phyloP scores from a whole-genome alignment of 164 flowering plant species.

The Piper longum region DNA sequence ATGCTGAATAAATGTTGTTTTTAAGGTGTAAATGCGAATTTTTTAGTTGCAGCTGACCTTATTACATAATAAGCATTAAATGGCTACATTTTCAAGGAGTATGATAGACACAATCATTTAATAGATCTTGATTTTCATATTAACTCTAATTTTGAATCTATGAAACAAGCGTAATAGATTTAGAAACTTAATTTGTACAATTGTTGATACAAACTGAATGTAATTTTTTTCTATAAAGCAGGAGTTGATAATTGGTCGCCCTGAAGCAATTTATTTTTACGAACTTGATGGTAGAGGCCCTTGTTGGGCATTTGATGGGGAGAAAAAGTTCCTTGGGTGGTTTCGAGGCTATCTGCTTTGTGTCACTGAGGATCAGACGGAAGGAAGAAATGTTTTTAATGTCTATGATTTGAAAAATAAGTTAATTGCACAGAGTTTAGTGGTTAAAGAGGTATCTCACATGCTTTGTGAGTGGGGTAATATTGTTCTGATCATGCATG shows the following conservation, averaged over 20 bases:
- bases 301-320: slow-evolving; percentile 99
- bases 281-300: slow-evolving; percentile 99
- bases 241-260: slow-evolving; percentile 88
- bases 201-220: neutral
- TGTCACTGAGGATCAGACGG: slow-evolving; percentile 78
- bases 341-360: slow-evolving; percentile 92
- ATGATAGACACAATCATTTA: too few species aligned
- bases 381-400: slow-evolving; percentile 61
- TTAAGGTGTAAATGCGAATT: too few species aligned
- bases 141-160: neutral
- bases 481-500: slow-evolving; percentile 69
- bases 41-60: too few species aligned
- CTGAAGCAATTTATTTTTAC: slow-evolving; percentile 94
- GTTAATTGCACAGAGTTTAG: slow-evolving; percentile 76
- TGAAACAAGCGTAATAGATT: too few species aligned
- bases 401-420: slow-evolving; percentile 89
- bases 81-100: too few species aligned
- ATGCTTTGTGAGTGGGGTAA: slow-evolving; percentile 98
- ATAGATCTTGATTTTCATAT: too few species aligned
- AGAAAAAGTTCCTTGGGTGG: slow-evolving; percentile 91
- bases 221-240: slow-evolving; percentile 17
- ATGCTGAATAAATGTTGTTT: too few species aligned
- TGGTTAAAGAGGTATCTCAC: slow-evolving; percentile 74
- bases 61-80: too few species aligned
- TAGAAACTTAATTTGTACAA: neutral